phyloP scores from a whole-genome alignment of 495 filamentous ascomycete genomes.

The Penicillium argentinense region DNA sequence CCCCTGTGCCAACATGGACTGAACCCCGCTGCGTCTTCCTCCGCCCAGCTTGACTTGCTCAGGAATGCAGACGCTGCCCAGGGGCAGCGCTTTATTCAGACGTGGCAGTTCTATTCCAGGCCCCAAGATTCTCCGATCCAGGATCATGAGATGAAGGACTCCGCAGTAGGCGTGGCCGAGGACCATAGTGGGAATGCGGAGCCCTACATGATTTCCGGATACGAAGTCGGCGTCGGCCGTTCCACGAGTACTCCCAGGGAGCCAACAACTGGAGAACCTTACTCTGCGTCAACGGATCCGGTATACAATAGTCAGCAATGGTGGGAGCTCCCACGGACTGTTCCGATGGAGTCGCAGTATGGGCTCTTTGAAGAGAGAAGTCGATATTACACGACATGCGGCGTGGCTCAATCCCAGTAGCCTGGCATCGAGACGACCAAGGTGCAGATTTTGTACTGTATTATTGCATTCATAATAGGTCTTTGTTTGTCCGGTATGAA shows the following conservation, averaged over 20 bases:
- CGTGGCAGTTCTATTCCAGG: constrained; percentile 62
- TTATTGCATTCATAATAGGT: no score
- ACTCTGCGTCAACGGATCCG: constrained; percentile 59
- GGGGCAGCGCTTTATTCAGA: constrained; percentile 58
- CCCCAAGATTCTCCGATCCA: constrained; percentile 32
- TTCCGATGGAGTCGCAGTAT: constrained; percentile 61
- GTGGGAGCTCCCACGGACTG: constrained; percentile 43
- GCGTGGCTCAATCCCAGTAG: constrained; percentile 4
- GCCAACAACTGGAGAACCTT: constrained; percentile 42
- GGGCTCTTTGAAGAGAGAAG: constrained; percentile 47
- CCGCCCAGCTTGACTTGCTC: constrained; percentile 61
- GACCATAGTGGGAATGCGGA: constrained; percentile 46
- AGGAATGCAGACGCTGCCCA: constrained; percentile 58
- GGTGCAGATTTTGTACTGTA: no score
- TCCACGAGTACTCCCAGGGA: constrained; percentile 16
- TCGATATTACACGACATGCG: constrained; percentile 11
- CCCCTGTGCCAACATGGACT: constrained; percentile 53
- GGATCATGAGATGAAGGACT: constrained; percentile 51
- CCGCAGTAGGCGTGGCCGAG: constrained; percentile 17
- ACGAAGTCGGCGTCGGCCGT: constrained; percentile 52
- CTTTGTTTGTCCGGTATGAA: no score
- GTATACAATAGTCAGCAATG: constrained; percentile 54
- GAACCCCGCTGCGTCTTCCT: constrained; percentile 52
- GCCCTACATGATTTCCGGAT: constrained; percentile 71
- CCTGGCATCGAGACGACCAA: no score